phyloP scores from a whole-genome alignment of 1,284 basidiomycete genomes.

The Fomitopsis betulina region DNA sequence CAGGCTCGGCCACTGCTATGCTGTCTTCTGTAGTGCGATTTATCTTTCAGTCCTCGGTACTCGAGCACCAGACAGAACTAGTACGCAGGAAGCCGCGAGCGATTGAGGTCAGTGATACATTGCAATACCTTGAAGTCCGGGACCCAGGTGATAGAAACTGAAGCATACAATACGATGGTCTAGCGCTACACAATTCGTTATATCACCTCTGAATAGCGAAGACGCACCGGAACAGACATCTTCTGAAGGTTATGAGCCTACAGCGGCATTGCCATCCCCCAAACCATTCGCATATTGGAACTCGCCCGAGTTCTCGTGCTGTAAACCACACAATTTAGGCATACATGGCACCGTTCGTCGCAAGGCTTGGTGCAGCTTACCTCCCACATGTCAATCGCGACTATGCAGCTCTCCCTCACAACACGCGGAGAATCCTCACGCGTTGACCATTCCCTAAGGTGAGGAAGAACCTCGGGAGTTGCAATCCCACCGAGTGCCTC shows the following conservation, averaged over 20 bases:
- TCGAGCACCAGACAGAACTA: too few species aligned
- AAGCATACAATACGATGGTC: neutral
- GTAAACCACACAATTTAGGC: neutral
- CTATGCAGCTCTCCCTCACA: conserved; percentile 93
- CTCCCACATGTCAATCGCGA: conserved; percentile 98
- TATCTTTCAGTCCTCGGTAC: too few species aligned
- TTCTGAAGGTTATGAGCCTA: conserved; percentile 1
- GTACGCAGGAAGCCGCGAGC: too few species aligned
- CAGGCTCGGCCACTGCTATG: neutral
- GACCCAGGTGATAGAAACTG: neutral
- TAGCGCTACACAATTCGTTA: neutral
- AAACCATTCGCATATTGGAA: conserved; percentile 80
- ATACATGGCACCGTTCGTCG: neutral
- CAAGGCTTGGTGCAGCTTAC: conserved; percentile 36
- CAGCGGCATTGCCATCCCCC: conserved; percentile 15
- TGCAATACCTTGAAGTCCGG: neutral
- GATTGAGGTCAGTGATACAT: neutral
- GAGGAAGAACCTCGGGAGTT: conserved; percentile 84
- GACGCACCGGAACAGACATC: neutral
- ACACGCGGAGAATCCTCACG: conserved; percentile 81
- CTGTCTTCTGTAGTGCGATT: neutral
- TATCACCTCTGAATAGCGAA: neutral
- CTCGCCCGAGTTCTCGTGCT: conserved; percentile 89
- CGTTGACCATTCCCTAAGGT: conserved; percentile 83
- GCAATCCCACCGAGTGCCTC: conserved; percentile 97